Conservation (phyloP, 768 basidiomycete species). For the Boletus fagicola region DNA sequence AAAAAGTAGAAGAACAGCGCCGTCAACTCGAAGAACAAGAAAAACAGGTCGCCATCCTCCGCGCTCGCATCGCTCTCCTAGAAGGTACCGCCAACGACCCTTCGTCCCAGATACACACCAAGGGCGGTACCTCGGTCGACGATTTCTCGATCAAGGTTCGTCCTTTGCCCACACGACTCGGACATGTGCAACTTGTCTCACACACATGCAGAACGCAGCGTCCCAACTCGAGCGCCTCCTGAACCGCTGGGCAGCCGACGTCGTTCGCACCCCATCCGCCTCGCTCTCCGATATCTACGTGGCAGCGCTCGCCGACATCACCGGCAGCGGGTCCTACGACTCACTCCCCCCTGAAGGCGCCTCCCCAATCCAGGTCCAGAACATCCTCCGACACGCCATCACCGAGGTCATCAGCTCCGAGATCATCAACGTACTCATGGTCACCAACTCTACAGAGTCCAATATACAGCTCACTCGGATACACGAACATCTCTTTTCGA, state of each 20-base stretch:
- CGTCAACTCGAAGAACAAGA: constrained; percentile 81
- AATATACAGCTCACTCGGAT: constrained; percentile 83
- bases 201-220: constrained; percentile 82
- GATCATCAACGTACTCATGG: constrained; percentile 80
- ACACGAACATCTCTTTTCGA: constrained; percentile 83
- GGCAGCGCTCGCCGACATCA: constrained; percentile 60
- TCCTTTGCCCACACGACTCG: background rate
- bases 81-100: constrained; percentile 57
- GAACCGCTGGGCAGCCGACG: constrained; percentile 85
- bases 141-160: constrained; percentile 86
- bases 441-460: constrained; percentile 82
- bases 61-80: constrained; percentile 66
- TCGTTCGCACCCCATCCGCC: constrained; percentile 56
- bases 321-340: constrained; percentile 42
- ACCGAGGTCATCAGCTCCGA: constrained; percentile 72
- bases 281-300: constrained; percentile 52
- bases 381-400: constrained; percentile 76
- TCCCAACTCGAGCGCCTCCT: constrained; percentile 79
- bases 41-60: constrained; percentile 70
- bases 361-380: constrained; percentile 73
- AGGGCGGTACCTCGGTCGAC: constrained; percentile 66
- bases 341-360: constrained; percentile 39
- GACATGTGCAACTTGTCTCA: background rate
- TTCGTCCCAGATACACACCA: constrained; percentile 27
- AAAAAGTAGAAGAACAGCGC: constrained; percentile 83